A percentile compares a stretch with the other conserved stretches of the same genome.
phyloP scores from a whole-genome alignment of 805 yeast genomes.

The Kodamaea jinghongensis region DNA sequence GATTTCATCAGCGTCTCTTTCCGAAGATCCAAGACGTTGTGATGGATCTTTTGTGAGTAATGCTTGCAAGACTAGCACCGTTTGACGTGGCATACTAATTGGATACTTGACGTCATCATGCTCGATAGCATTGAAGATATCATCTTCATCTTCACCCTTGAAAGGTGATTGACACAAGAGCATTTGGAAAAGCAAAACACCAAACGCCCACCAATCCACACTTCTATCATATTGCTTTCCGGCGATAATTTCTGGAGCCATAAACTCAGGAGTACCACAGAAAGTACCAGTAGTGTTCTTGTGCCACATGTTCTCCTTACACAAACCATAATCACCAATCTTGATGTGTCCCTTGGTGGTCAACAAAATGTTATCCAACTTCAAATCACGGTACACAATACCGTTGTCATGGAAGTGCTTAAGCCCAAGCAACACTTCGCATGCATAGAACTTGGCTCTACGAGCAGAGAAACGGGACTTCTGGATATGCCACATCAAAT shows the following conservation, averaged over 20 bases:
- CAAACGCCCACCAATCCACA: slow-evolving; percentile 99
- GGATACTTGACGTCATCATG: slow-evolving; percentile 97
- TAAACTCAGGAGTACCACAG: slow-evolving; percentile 98
- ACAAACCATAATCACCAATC: slow-evolving; percentile 94
- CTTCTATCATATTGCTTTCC: slow-evolving; percentile 91
- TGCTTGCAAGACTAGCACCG: slow-evolving; percentile 90
- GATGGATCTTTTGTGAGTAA: slow-evolving; percentile 85
- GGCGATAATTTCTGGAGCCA: slow-evolving; percentile 97
- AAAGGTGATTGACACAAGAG: slow-evolving; percentile 94
- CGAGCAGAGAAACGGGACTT: slow-evolving; percentile 82
- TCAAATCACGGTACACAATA: slow-evolving; percentile 93
- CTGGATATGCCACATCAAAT: slow-evolving; percentile 98
- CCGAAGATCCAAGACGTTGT: slow-evolving; percentile 81
- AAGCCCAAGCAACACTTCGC: slow-evolving; percentile 88
- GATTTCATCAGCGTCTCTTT: slow-evolving; percentile 85
- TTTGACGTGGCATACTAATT: slow-evolving; percentile 94
- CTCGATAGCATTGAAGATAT: slow-evolving; percentile 92
- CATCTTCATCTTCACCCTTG: slow-evolving; percentile 96
- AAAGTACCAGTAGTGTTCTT: slow-evolving; percentile 88
- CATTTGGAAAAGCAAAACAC: slow-evolving; percentile 95
- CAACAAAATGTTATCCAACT: slow-evolving; percentile 87
- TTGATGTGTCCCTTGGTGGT: slow-evolving; percentile 92
- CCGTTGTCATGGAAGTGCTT: slow-evolving; percentile 95
- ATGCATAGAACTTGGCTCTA: slow-evolving; percentile 96
- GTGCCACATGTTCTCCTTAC: slow-evolving; percentile 89